phyloP scores from a whole-genome alignment of 208 protist species.

The Sergeia podlipaevii region DNA sequence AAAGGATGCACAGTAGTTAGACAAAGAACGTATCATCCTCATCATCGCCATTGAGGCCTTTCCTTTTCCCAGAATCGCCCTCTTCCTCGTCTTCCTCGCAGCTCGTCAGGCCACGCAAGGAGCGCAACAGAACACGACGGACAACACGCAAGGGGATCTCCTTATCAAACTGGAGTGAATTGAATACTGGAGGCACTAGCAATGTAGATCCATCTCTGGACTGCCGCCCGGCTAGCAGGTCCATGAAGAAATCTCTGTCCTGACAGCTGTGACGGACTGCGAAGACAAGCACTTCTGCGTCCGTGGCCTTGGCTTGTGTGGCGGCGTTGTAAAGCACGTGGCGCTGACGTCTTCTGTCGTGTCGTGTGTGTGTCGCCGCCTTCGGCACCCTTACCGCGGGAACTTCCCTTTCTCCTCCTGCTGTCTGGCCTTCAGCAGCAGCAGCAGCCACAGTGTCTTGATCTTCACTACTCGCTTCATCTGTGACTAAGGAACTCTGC shows the following conservation, averaged over 20 bases:
- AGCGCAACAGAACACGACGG: constrained; percentile 37
- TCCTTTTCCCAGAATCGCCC: neutral
- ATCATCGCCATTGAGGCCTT: neutral
- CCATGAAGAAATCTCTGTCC: constrained; percentile 35
- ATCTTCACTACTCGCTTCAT: no score
- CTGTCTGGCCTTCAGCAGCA: no score
- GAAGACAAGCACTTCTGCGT: constrained; percentile 54
- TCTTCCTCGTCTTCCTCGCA: neutral
- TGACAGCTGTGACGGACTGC: constrained; percentile 69
- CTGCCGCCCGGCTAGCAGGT: constrained; percentile 20
- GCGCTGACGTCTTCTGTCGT: neutral
- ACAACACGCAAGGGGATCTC: constrained; percentile 47
- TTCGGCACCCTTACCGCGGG: neutral
- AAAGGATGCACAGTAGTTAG: constrained; percentile 1
- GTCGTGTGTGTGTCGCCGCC: neutral
- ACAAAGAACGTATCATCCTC: constrained; percentile 10
- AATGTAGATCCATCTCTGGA: neutral
- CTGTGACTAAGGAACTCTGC: no score
- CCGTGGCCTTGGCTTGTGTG: constrained; percentile 45
- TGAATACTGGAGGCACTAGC: constrained; percentile 24
- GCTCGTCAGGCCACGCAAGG: constrained; percentile 13
- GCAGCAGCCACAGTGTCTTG: no score
- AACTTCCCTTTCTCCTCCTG: neutral
- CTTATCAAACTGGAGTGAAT: constrained; percentile 29
- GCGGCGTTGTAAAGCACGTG: constrained; percentile 60